These are phyloP conservation scores for Xylariaceae sp. DNA, from an alignment of 2,329 filamentous ascomycete genomes.

Conservation along the genomic window DNA sequence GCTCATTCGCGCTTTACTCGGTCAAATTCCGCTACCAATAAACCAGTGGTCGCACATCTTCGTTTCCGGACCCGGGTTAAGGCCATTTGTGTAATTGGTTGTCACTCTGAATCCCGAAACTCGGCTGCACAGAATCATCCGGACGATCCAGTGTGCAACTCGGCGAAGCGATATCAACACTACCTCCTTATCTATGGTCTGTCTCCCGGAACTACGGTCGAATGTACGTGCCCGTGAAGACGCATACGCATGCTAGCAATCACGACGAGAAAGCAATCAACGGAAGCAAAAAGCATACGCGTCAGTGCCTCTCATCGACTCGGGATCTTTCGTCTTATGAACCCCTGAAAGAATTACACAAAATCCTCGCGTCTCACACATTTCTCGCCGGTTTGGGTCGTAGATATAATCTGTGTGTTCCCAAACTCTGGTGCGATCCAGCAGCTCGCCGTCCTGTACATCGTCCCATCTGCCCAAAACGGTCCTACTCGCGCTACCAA, in stretches of 20 bases:
- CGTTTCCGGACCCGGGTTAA: not conserved
- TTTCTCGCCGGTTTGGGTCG: not conserved
- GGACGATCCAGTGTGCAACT: not conserved
- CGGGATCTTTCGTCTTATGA: not conserved
- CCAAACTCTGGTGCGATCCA: not conserved
- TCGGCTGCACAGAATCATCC: not conserved
- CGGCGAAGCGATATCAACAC: not conserved
- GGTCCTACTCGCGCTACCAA: not conserved
- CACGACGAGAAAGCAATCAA: not conserved
- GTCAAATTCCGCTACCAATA: conserved; percentile 2
- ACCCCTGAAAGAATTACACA: not conserved
- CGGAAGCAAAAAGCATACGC: not conserved
- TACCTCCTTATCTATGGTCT: not conserved
- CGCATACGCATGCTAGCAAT: not conserved
- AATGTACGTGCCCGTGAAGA: not conserved
- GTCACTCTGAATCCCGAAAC: conserved; percentile 3
- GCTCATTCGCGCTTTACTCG: conserved; percentile 1
- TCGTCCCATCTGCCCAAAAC: not conserved
- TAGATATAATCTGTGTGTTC: not conserved
- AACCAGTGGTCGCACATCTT: not conserved
- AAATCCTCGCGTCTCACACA: no score
- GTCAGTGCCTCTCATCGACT: not conserved
- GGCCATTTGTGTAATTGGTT: conserved; percentile 3
- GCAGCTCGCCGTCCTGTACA: not conserved
- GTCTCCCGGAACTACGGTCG: not conserved